A percentile compares a stretch with the other conserved stretches of the same genome.
phyloP scores from a whole-genome alignment of 257 asterid species.

The Penstemon davidsonii region DNA sequence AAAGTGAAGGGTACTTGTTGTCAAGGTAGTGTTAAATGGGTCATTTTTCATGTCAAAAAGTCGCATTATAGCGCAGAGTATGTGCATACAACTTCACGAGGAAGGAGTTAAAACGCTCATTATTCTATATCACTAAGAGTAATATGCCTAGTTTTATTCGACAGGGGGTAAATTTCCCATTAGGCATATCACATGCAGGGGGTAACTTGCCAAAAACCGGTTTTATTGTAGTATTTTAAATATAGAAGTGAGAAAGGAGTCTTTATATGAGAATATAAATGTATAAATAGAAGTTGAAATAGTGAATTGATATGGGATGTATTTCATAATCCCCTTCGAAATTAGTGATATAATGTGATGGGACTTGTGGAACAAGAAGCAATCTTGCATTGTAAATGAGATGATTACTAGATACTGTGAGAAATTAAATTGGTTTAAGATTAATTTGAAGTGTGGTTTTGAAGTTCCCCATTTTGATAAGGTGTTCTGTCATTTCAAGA shows the following conservation, averaged over 20 bases:
- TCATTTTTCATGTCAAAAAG: no score
- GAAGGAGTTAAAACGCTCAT: no score
- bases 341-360: slow-evolving; percentile 7
- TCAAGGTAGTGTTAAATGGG: no score
- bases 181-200: no score
- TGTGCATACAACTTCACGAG: no score
- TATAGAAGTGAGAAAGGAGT: background rate
- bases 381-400: background rate
- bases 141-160: no score
- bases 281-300: background rate
- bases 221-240: background rate
- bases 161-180: no score
- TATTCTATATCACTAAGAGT: no score
- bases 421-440: no score
- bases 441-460: background rate
- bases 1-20: no score
- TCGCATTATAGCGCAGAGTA: no score
- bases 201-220: no score
- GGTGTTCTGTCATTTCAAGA: slow-evolving; percentile 11
- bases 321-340: background rate
- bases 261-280: background rate
- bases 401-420: background rate
- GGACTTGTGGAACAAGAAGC: slow-evolving; percentile 2
- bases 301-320: background rate
- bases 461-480: background rate